Percentiles rank a stretch among this genome's conserved stretches.
Conservation (phyloP, 192 early-diverging fungal species). For the Backusella mclennaniae region DNA sequence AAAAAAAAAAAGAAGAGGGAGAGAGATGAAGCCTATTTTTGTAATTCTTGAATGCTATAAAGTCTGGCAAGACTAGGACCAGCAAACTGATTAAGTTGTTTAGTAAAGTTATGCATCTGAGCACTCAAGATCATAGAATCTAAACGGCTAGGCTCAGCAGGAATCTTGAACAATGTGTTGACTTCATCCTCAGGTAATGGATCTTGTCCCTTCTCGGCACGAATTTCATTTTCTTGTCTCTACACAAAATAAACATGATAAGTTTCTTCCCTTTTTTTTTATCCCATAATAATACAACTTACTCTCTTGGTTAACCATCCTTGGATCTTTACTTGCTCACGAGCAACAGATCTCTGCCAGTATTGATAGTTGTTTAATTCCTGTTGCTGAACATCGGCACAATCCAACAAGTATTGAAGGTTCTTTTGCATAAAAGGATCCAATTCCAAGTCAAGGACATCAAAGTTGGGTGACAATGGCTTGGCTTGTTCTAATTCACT, state of each 20-base stretch:
- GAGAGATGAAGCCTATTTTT: conserved; percentile 46
- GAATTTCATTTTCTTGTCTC: conserved; percentile 73
- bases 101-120: conserved; percentile 90
- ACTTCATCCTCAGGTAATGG: conserved; percentile 83
- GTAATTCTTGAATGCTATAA: conserved; percentile 78
- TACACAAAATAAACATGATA: conserved; percentile 27
- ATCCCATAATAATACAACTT: conserved; percentile 18
- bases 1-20: background rate
- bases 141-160: conserved; percentile 87
- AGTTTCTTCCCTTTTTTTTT: background rate
- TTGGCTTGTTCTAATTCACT: conserved; percentile 35
- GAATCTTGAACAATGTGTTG: conserved; percentile 62
- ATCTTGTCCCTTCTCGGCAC: conserved; percentile 61
- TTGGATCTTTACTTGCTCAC: conserved; percentile 80
- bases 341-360: conserved; percentile 90
- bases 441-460: conserved; percentile 76
- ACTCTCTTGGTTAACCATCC: conserved; percentile 58
- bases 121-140: conserved; percentile 87
- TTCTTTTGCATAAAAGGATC: conserved; percentile 88
- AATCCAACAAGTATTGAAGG: conserved; percentile 76
- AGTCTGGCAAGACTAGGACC: conserved; percentile 94
- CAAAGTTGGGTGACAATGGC: conserved; percentile 60
- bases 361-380: conserved; percentile 91
- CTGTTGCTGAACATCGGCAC: conserved; percentile 88
- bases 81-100: conserved; percentile 90